Conservation (phyloP, 305 asterid species). For the Fraxinus platypoda region DNA sequence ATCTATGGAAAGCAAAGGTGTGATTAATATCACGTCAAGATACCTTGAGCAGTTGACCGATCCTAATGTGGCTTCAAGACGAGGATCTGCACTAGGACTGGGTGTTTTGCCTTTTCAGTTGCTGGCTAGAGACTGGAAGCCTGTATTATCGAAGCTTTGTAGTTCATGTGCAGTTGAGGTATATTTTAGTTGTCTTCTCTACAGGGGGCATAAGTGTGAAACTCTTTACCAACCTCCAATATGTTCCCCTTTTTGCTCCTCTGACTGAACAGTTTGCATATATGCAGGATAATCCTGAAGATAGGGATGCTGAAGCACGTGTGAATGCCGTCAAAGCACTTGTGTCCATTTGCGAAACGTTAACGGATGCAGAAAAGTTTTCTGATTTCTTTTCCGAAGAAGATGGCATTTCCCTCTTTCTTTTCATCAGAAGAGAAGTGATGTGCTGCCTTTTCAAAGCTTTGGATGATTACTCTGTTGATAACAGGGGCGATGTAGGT, state of each 20-base stretch:
- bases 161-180: slow-evolving; percentile 80
- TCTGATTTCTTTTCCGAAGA: slow-evolving; percentile 49
- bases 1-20: slow-evolving; percentile 48
- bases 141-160: slow-evolving; percentile 66
- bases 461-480: slow-evolving; percentile 92
- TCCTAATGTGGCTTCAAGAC: slow-evolving; percentile 88
- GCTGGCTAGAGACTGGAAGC: slow-evolving; percentile 70
- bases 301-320: slow-evolving; percentile 94
- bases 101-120: slow-evolving; percentile 77
- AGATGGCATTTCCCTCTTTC: slow-evolving; percentile 49
- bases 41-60: slow-evolving; percentile 84
- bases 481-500: slow-evolving; percentile 97
- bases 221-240: not conserved
- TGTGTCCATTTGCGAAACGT: slow-evolving; percentile 70
- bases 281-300: slow-evolving; percentile 79
- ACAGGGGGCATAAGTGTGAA: slow-evolving; percentile 17
- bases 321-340: slow-evolving; percentile 91
- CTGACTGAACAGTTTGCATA: slow-evolving; percentile 22
- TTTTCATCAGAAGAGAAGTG: slow-evolving; percentile 67
- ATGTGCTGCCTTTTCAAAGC: slow-evolving; percentile 78
- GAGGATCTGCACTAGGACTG: slow-evolving; percentile 91
- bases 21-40: slow-evolving; percentile 50
- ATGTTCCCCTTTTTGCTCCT: slow-evolving; percentile 18
- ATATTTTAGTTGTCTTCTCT: slow-evolving; percentile 28
- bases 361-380: slow-evolving; percentile 45